These are phyloP conservation scores for Fraxinus floribunda DNA, from an alignment of 305 asterid species.

Conservation along the genomic window DNA sequence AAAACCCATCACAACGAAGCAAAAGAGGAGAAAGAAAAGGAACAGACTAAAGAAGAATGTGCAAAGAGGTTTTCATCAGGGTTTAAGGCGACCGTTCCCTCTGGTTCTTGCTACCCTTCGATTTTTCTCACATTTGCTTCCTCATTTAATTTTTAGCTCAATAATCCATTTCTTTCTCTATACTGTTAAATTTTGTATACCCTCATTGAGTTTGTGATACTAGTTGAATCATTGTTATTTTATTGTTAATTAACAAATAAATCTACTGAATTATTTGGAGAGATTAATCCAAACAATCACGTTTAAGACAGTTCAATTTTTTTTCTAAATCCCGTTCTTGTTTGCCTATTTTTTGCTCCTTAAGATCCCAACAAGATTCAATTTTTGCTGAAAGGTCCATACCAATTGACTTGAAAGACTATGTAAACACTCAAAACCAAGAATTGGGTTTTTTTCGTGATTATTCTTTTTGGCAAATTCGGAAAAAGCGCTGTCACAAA, in stretches of 20 bases:
- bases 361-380: constrained; percentile 23
- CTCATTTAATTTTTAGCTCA: neutral
- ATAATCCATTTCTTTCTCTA: neutral
- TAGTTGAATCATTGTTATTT: neutral
- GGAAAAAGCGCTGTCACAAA: constrained; percentile 20
- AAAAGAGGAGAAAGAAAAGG: no score
- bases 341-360: constrained; percentile 22
- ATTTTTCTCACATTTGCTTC: neutral
- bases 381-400: constrained; percentile 10
- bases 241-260: neutral
- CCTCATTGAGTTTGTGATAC: neutral
- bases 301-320: constrained; percentile 40
- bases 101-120: neutral
- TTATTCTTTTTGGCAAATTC: constrained; percentile 20
- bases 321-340: constrained; percentile 31
- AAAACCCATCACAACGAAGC: no score
- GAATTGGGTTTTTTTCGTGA: constrained; percentile 32
- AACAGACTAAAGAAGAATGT: no score
- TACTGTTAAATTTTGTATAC: neutral
- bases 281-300: constrained; percentile 48
- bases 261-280: constrained; percentile 71
- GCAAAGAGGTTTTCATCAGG: constrained; percentile 24
- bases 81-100: constrained; percentile 52
- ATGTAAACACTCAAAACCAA: constrained; percentile 9
- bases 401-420: constrained; percentile 6